Evolutionary conservation across 345 rosid genomes (phyloP), one percentile per base, ranked within the genome.

Genomic region (Aurinia saxatilis): DNA sequence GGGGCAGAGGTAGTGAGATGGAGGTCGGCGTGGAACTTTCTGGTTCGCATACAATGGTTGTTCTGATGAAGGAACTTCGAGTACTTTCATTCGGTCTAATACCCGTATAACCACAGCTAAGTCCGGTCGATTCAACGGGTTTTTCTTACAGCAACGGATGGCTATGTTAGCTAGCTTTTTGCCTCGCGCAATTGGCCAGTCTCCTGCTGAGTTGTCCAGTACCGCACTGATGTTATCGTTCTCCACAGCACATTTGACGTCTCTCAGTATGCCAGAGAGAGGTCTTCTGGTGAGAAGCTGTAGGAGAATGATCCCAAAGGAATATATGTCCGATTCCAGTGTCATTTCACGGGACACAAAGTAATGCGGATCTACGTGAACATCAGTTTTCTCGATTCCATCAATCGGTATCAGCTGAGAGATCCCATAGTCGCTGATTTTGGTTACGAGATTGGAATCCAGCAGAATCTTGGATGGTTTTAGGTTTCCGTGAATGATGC

Each of bases 1-100:
- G 57, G 98, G 98, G 65, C 98, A 91, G 57, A 91, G 75, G 61
- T 88, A 91, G 77, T 88, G 87, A 38, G 98, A 68, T 17, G 96
- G 98, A 46, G 78, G 55, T 8, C 76, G 69, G 4, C 75, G 77
- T 18, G 52, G 78, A 75, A 72, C 84, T 72, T 81, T 83, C 40
- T 67, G 65, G 57, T 66, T 36, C 7, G 56, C 39, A 73, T 45
- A 38, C 25, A 89, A 57, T 7, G 52, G 30, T 5, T 63, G 12
- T 64, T 74, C 52, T 18, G 79, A 72, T 27, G 53, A 71, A 49
- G 54, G 19, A n/a, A 27, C 44, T 57, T 64, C 68, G 0, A 51
- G 57, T 39, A 39, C 75, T 68, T 71, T 80, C 84, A 86, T 70
- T 37, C 78, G 74, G 65, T 81, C 80, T 5, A 91, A 77, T 67